Evolutionary conservation across 768 basidiomycete species (phyloP), one percentile per base, ranked within the genome.

Genomic region (Steccherinum ochraceum): DNA sequence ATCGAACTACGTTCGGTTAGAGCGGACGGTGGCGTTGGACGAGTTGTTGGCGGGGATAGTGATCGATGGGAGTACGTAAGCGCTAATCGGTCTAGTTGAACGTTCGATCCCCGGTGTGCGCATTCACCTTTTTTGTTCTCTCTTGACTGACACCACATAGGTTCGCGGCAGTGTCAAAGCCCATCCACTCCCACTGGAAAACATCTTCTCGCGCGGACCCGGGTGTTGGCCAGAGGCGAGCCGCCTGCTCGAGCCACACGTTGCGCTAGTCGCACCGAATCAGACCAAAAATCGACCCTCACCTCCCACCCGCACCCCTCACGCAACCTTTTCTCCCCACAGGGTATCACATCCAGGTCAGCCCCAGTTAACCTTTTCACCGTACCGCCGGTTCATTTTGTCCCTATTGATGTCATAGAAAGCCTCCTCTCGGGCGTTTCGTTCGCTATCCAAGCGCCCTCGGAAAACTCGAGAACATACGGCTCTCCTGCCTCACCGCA

Each of bases 341-440:
- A n/a, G n/a, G n/a, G n/a, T n/a, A n/a, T n/a, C n/a, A n/a, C 19
- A 19, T 44, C 56, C 53, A 55, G 50, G 45, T 27, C 43, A 51
- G 52, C 44, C n/a, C 46, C 45, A 49, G 54, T 61, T 61, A 58
- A 53, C 49, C 60, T 61, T 61, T 56, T 41, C 30, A 16, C 59
- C 60, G 40, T 52, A 21, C 13, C 24, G n/a, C 24, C 42, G 60
- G 57, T 45, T 46, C 23, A 40, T 41, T 41, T 27, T 51, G 24
- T 56, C 55, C 30, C 30, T 35, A 7, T 35, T 35, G 30, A 35
- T 35, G 30, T 35, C 30, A 35, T 35, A 35, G 30, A 35, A 35
- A 35, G 16, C 30, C 7, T n/a, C 30, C 7, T 16, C 30, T 7
- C 30, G 7, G 30, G 30, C 30, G 30, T 35, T 35, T 35, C 7